These are phyloP conservation scores for Penicillium sp. DNA, from an alignment of 2,329 filamentous ascomycete species.

Conservation along the genomic window DNA sequence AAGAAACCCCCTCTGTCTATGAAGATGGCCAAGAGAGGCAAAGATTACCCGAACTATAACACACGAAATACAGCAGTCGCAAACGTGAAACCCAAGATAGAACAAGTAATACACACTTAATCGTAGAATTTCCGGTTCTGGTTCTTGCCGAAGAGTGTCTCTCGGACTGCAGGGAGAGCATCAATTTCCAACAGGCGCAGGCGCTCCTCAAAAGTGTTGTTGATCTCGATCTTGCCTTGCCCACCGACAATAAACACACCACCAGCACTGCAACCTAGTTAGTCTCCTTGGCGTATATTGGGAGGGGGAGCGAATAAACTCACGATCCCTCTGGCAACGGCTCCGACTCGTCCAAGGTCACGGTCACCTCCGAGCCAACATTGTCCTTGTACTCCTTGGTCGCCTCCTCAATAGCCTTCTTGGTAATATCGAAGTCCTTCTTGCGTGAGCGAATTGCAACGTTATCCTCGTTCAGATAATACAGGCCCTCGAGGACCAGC, in stretches of 20 bases:
- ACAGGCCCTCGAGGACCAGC: slow-evolving; percentile 84
- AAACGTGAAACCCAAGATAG: slow-evolving; percentile 3
- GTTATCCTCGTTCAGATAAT: slow-evolving; percentile 79
- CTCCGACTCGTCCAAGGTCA: slow-evolving; percentile 75
- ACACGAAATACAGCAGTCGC: slow-evolving; percentile 19
- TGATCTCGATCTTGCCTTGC: slow-evolving; percentile 92
- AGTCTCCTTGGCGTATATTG: neutral
- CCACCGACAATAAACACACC: slow-evolving; percentile 79
- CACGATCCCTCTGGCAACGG: slow-evolving; percentile 80
- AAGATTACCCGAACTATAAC: slow-evolving; percentile 24
- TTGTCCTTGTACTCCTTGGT: slow-evolving; percentile 81
- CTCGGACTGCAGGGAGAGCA: slow-evolving; percentile 78
- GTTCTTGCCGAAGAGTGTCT: slow-evolving; percentile 90
- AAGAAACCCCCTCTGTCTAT: slow-evolving; percentile 22
- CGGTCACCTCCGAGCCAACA: slow-evolving; percentile 66
- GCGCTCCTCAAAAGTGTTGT: slow-evolving; percentile 96
- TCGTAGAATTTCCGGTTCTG: slow-evolving; percentile 94
- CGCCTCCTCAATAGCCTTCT: slow-evolving; percentile 75
- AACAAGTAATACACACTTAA: slow-evolving; percentile 48
- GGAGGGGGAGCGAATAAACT: slow-evolving; percentile 43
- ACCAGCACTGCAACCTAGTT: slow-evolving; percentile 63
- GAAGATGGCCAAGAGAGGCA: slow-evolving; percentile 19
- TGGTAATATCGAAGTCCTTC: slow-evolving; percentile 72
- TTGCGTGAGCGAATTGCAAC: slow-evolving; percentile 73
- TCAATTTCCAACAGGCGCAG: slow-evolving; percentile 80